Evolutionary conservation across 78 protist species (phyloP).

Genomic region (Speleostelium caveatum): DNA sequence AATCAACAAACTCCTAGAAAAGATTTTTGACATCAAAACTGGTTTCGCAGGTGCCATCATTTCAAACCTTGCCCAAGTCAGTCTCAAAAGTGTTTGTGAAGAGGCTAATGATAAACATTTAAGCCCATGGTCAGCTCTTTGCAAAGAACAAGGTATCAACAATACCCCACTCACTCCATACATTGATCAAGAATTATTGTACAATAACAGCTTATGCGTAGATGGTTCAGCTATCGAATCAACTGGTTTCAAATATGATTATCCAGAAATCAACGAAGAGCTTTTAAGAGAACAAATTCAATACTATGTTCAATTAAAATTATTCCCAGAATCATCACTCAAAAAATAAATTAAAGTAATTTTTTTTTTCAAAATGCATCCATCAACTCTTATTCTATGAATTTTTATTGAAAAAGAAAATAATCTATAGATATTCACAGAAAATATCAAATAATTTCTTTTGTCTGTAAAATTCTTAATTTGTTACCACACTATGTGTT

Average conservation of each 20-base stretch:
- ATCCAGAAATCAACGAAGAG: slow-evolving; percentile 83
- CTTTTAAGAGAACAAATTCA: slow-evolving; percentile 69
- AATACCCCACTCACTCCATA: slow-evolving; percentile 95
- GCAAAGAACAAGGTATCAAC: slow-evolving; percentile 75
- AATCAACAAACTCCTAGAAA: slow-evolving; percentile 82
- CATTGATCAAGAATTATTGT: slow-evolving; percentile 94
- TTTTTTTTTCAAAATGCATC: background rate
- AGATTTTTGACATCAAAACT: slow-evolving; percentile 93
- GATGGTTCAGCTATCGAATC: slow-evolving; percentile 93
- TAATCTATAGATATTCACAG: too few relatives aligned
- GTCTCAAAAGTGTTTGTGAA: slow-evolving; percentile 79
- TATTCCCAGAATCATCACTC: slow-evolving; percentile 83
- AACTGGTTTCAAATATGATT: slow-evolving; percentile 89
- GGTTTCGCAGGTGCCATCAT: slow-evolving; percentile 84
- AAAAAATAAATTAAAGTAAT: slow-evolving; percentile 2
- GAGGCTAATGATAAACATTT: slow-evolving; percentile 94
- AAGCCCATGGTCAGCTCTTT: slow-evolving; percentile 95
- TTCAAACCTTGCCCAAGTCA: slow-evolving; percentile 81
- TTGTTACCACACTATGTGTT: too few relatives aligned
- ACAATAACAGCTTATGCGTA: slow-evolving; percentile 85
- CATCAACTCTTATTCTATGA: too few relatives aligned
- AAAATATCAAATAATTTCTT: too few relatives aligned
- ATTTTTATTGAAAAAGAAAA: too few relatives aligned
- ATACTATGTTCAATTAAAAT: slow-evolving; percentile 27
- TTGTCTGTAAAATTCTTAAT: too few relatives aligned